phyloP scores from a whole-genome alignment of 108 stramenopile species.

The Cylindrotheca closterium region DNA sequence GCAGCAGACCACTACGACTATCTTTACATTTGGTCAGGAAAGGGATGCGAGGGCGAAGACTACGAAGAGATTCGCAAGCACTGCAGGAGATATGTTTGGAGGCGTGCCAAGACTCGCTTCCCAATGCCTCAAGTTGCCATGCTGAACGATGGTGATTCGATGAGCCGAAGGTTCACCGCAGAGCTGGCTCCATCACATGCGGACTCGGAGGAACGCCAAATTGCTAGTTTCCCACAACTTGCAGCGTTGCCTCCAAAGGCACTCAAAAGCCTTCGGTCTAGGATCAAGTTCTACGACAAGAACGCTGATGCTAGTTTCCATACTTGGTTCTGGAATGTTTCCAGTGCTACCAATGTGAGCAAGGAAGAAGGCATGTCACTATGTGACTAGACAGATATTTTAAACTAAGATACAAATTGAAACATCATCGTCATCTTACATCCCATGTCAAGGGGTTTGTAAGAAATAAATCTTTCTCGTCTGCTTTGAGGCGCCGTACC shows the following conservation, averaged over 20 bases:
- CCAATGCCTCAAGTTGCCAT: slow-evolving; percentile 50
- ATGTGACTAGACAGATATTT: slow-evolving; percentile 32
- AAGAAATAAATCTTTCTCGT: slow-evolving; percentile 60
- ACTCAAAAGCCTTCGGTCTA: slow-evolving; percentile 31
- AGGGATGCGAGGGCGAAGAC: slow-evolving; percentile 10
- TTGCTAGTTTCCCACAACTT: slow-evolving; percentile 58
- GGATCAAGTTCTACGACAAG: slow-evolving; percentile 56
- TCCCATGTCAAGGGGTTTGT: slow-evolving; percentile 52
- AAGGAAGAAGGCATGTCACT: slow-evolving; percentile 44
- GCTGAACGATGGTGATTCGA: slow-evolving; percentile 57
- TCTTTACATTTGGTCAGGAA: slow-evolving; percentile 55
- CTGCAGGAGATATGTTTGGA: slow-evolving; percentile 25
- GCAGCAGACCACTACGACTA: slow-evolving; percentile 50
- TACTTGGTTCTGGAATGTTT: slow-evolving; percentile 62
- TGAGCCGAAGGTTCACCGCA: slow-evolving; percentile 58
- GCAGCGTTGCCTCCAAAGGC: slow-evolving; percentile 33
- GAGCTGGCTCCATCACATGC: slow-evolving; percentile 55
- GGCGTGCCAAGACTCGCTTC: slow-evolving; percentile 40
- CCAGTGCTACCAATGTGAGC: slow-evolving; percentile 51
- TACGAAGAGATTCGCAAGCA: slow-evolving; percentile 42
- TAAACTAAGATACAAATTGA: too few relatives aligned
- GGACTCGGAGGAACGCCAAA: slow-evolving; percentile 47
- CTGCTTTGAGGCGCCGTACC: slow-evolving; percentile 53
- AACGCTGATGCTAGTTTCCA: slow-evolving; percentile 54
- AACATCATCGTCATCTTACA: background rate